phyloP scores from a whole-genome alignment of 73 alveolate genomes.

The Tetrahymena borealis region DNA sequence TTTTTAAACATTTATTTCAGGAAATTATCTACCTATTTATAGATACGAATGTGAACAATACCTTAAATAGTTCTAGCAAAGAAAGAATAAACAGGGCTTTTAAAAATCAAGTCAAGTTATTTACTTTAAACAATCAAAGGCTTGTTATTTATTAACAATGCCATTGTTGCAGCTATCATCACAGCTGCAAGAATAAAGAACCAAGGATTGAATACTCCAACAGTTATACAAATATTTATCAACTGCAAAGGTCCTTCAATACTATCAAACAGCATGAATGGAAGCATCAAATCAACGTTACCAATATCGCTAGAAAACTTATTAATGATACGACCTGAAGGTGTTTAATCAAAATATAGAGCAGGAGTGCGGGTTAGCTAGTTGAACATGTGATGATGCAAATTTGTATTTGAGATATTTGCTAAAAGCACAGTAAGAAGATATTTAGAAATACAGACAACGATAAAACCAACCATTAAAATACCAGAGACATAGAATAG shows the following conservation, averaged over 20 bases:
- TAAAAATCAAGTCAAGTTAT: neutral
- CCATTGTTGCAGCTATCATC: neutral
- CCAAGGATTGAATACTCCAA: constrained; percentile 7
- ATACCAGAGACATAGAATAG: neutral
- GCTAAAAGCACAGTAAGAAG: neutral
- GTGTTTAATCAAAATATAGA: constrained; percentile 19
- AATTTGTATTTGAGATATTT: neutral
- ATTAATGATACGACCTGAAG: constrained; percentile 33
- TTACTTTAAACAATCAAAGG: neutral
- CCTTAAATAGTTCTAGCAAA: neutral
- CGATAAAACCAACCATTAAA: neutral
- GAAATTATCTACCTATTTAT: neutral
- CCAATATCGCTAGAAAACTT: constrained; percentile 27
- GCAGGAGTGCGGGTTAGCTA: constrained; percentile 3
- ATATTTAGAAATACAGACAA: neutral
- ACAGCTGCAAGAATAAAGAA: neutral
- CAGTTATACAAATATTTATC: neutral
- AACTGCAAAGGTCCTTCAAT: neutral
- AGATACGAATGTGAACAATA: neutral
- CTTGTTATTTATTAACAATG: neutral
- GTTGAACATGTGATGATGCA: neutral
- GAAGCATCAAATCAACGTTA: neutral
- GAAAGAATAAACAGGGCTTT: neutral
- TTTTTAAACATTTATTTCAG: neutral
- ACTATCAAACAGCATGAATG: neutral